These are phyloP conservation scores for Nitzschia putrida DNA, from an alignment of 108 stramenopile genomes.

Conservation along the genomic window DNA sequence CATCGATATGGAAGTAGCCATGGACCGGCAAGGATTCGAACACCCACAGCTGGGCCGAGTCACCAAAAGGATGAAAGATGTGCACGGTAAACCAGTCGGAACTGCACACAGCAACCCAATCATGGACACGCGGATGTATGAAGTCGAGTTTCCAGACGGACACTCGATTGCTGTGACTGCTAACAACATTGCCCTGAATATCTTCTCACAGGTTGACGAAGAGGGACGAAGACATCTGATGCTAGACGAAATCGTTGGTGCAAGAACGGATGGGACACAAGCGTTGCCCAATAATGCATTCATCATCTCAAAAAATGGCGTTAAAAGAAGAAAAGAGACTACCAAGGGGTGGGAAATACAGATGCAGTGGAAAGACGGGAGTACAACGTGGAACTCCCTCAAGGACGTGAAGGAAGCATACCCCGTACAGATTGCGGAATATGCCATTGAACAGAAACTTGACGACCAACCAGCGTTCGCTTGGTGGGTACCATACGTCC, in stretches of 20 bases:
- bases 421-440: constrained; percentile 45
- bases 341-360: constrained; percentile 58
- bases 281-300: neutral
- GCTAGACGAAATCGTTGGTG: neutral
- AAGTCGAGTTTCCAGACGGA: constrained; percentile 36
- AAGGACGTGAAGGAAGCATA: constrained; percentile 41
- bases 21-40: neutral
- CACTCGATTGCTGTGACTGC: neutral
- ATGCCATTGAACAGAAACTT: constrained; percentile 24
- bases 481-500: constrained; percentile 44
- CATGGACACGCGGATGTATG: constrained; percentile 42
- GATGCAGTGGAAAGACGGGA: constrained; percentile 42
- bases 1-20: neutral
- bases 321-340: constrained; percentile 27
- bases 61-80: constrained; percentile 20
- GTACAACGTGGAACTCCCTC: constrained; percentile 29
- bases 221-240: neutral
- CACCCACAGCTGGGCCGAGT: constrained; percentile 1
- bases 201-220: neutral
- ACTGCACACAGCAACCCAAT: constrained; percentile 41
- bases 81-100: constrained; percentile 38
- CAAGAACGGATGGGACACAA: neutral
- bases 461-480: constrained; percentile 47
- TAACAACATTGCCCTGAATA: neutral
- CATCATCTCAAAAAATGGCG: neutral